Evolutionary conservation across 1,284 basidiomycete genomes (phyloP).

Genomic region (Vanrija sp.): DNA sequence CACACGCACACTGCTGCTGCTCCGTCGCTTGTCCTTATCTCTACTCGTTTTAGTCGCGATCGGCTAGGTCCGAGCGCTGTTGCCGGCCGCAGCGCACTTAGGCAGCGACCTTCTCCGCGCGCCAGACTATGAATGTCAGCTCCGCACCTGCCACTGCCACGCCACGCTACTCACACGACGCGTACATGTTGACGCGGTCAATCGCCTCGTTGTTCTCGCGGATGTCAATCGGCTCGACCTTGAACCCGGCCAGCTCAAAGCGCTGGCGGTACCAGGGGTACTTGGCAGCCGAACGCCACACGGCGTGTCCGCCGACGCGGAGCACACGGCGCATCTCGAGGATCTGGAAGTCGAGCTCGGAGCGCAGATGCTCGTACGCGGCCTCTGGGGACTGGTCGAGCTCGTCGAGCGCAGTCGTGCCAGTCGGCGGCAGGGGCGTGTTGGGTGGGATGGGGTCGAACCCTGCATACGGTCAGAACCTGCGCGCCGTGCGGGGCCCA

Average conservation of each 20-base stretch:
- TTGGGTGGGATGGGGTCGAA: slow-evolving; percentile 58
- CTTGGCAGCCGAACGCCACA: slow-evolving; percentile 68
- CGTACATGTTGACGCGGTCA: slow-evolving; percentile 64
- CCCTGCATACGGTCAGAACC: slow-evolving; percentile 43
- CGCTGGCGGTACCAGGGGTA: slow-evolving; percentile 70
- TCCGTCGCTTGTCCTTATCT: not conserved
- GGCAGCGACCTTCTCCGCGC: slow-evolving; percentile 28
- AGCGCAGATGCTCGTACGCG: slow-evolving; percentile 45
- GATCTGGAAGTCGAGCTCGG: slow-evolving; percentile 62
- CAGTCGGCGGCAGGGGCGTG: slow-evolving; percentile 44
- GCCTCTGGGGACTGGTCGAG: slow-evolving; percentile 45
- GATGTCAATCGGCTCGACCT: slow-evolving; percentile 52
- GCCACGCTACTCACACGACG: slow-evolving; percentile 34
- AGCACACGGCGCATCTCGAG: slow-evolving; percentile 61
- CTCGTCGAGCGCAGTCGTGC: slow-evolving; percentile 39
- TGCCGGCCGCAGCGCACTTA: no score
- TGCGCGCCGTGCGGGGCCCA: not conserved
- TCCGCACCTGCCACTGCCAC: no score
- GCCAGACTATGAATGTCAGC: slow-evolving; percentile 29
- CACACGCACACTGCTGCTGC: not conserved
- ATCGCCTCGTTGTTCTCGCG: slow-evolving; percentile 55
- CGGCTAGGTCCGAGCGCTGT: not conserved
- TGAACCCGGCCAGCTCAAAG: slow-evolving; percentile 55
- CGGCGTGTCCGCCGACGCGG: slow-evolving; percentile 61
- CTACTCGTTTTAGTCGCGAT: not conserved